Conservation (phyloP, 2,329 filamentous ascomycete species). For the Fusarium sp. region DNA sequence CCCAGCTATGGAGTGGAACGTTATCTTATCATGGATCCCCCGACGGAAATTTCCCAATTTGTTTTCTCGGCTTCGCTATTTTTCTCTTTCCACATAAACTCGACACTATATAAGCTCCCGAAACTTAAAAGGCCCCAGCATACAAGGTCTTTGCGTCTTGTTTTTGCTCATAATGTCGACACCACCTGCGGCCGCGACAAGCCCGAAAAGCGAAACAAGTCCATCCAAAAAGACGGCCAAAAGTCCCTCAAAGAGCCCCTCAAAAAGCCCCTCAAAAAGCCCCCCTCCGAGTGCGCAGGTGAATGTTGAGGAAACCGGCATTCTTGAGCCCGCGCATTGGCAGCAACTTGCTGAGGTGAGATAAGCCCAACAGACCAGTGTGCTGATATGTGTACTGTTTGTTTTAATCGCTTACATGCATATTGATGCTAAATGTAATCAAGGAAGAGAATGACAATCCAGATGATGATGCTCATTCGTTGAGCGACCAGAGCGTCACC, state of each 20-base stretch:
- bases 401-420: background rate
- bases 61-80: background rate
- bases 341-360: constrained; percentile 22
- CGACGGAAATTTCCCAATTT: background rate
- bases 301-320: background rate
- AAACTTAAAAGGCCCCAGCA: background rate
- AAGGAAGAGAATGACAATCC: background rate
- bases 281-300: constrained; percentile 4
- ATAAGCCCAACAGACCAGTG: background rate
- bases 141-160: background rate
- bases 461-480: constrained; percentile 6
- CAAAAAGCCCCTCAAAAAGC: constrained; percentile 14
- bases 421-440: background rate
- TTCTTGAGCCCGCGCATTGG: constrained; percentile 18
- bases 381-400: rapidly evolving
- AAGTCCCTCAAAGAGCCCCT: constrained; percentile 6
- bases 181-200: constrained; percentile 15
- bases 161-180: constrained; percentile 8
- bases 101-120: background rate
- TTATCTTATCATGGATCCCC: background rate
- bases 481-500: background rate
- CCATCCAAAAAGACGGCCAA: background rate
- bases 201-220: constrained; percentile 12
- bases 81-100: background rate
- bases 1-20: background rate